Conservation (phyloP, 495 filamentous ascomycete genomes). For the Hyaloscypha hepaticicola region DNA sequence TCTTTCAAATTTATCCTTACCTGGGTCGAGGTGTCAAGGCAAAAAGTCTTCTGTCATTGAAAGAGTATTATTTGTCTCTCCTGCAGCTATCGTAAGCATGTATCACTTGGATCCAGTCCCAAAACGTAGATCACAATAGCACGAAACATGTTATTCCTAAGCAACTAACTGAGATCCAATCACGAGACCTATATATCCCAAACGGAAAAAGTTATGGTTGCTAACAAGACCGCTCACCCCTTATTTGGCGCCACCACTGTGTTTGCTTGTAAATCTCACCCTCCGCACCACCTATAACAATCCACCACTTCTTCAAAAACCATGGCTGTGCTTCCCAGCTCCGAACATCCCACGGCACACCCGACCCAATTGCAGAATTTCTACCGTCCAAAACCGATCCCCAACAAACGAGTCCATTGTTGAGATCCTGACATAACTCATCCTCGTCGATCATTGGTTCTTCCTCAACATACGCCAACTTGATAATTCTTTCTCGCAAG, state of each 20-base stretch:
- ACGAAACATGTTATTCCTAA: no score
- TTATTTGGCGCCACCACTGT: slow-evolving; percentile 18
- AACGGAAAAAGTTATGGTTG: no score
- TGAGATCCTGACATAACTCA: slow-evolving; percentile 30
- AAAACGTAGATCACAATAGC: no score
- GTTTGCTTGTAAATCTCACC: slow-evolving; percentile 14
- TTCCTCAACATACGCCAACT: slow-evolving; percentile 7
- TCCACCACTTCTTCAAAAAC: slow-evolving; percentile 40
- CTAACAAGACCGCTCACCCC: slow-evolving; percentile 1
- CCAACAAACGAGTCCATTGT: slow-evolving; percentile 31
- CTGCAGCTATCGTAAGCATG: not conserved
- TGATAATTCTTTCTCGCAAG: slow-evolving; percentile 15
- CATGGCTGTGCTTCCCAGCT: slow-evolving; percentile 41
- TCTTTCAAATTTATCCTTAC: no score
- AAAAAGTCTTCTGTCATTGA: no score
- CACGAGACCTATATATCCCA: no score
- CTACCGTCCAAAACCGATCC: slow-evolving; percentile 17
- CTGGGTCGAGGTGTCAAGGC: no score
- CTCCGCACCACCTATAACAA: slow-evolving; percentile 24
- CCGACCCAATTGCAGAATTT: slow-evolving; percentile 6
- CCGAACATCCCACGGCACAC: slow-evolving; percentile 35
- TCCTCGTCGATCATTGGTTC: slow-evolving; percentile 24
- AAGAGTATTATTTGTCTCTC: no score
- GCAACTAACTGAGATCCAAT: no score
- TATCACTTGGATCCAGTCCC: no score